A percentile compares a stretch with the other conserved stretches of the same genome.
These are phyloP conservation scores for Thalassiosira sp. DNA, from an alignment of 352 stramenopile genomes.

Conservation along the genomic window DNA sequence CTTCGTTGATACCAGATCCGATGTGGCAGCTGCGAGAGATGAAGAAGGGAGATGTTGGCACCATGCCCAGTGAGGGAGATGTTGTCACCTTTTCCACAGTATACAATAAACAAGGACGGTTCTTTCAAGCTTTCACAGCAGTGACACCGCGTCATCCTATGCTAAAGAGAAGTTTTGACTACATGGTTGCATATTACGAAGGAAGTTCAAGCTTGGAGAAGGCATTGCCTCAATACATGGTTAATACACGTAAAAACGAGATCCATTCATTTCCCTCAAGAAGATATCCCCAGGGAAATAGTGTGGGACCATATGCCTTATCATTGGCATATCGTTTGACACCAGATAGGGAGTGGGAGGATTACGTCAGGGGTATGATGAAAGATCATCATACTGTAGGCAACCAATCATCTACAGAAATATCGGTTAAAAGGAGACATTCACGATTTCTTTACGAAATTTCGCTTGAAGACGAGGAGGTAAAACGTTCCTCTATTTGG, in stretches of 20 bases:
- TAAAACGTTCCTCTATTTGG: no score
- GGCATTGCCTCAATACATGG: slow-evolving; percentile 2
- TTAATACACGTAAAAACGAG: not conserved
- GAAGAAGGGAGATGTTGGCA: not conserved
- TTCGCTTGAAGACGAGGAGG: slow-evolving; percentile 7
- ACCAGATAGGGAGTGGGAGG: slow-evolving; percentile 15
- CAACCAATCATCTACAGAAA: not conserved
- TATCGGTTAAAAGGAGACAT: slow-evolving; percentile 1
- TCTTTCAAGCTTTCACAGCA: not conserved
- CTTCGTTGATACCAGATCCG: not conserved
- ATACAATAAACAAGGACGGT: not conserved
- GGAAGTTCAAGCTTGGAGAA: slow-evolving; percentile 1
- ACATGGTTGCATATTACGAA: slow-evolving; percentile 24
- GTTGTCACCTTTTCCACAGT: not conserved
- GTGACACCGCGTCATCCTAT: not conserved
- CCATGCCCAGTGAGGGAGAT: not conserved
- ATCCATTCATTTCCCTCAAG: not conserved
- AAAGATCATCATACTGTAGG: not conserved
- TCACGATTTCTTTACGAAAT: slow-evolving; percentile 15
- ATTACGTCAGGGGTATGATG: slow-evolving; percentile 2
- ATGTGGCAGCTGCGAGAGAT: not conserved
- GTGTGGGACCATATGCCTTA: slow-evolving; percentile 15
- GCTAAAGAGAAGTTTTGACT: not conserved
- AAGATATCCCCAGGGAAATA: not conserved
- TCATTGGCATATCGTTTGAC: not conserved